Conservation (phyloP, 208 protist genomes). For the Wallacemonas sp. region DNA sequence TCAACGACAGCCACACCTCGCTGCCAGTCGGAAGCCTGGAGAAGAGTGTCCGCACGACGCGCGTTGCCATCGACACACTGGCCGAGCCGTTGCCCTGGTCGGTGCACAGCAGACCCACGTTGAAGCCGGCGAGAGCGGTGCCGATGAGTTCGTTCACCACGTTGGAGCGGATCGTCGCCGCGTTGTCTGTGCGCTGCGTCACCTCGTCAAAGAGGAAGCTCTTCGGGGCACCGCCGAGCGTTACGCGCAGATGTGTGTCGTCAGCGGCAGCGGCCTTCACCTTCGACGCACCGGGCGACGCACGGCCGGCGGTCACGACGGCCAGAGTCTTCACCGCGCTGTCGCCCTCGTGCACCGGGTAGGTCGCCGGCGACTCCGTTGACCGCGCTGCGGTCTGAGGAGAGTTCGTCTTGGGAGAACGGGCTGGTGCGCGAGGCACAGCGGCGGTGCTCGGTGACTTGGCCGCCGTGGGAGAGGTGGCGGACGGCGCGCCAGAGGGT, state of each 20-base stretch:
- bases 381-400: neutral
- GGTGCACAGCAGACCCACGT: constrained; percentile 42
- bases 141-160: constrained; percentile 18
- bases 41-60: constrained; percentile 18
- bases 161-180: constrained; percentile 20
- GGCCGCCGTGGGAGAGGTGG: neutral
- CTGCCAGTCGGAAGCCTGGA: constrained; percentile 11
- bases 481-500: neutral
- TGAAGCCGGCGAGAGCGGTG: constrained; percentile 30
- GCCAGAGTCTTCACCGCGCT: constrained; percentile 23
- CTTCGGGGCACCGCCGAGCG: neutral
- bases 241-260: constrained; percentile 18
- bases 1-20: constrained; percentile 39
- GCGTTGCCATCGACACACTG: constrained; percentile 19
- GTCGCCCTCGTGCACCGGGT: neutral
- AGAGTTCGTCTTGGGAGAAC: too few relatives aligned
- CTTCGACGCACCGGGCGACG: neutral
- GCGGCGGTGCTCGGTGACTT: neutral
- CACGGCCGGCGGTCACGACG: constrained; percentile 30
- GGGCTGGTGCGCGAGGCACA: neutral
- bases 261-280: constrained; percentile 14
- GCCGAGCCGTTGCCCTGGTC: constrained; percentile 33
- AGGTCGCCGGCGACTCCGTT: neutral
- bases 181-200: constrained; percentile 16
- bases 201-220: constrained; percentile 28